These are phyloP conservation scores for Teratosphaeria epicoccoides DNA, from an alignment of 2,329 filamentous ascomycete genomes.

Conservation along the genomic window DNA sequence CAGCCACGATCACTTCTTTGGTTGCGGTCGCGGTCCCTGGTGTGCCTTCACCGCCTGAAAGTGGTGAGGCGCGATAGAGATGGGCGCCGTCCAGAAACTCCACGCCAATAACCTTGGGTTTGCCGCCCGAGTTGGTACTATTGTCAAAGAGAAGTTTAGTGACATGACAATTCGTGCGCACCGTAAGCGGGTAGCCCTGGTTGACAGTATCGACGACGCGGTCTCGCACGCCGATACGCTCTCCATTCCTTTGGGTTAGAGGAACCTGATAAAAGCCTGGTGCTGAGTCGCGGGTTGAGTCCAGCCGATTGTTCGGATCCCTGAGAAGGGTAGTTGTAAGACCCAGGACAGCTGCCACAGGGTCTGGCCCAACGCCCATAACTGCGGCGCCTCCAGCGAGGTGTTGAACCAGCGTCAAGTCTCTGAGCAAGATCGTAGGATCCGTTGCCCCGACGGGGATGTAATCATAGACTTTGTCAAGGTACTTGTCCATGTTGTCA, in stretches of 20 bases:
- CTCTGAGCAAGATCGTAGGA: conserved; percentile 12
- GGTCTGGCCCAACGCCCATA: conserved; percentile 20
- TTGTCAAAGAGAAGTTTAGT: conserved; percentile 53
- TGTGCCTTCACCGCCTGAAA: conserved; percentile 24
- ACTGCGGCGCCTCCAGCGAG: conserved; percentile 13
- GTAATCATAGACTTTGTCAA: conserved; percentile 27
- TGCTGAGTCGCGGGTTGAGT: conserved; percentile 35
- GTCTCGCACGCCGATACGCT: conserved; percentile 48
- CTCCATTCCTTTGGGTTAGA: conserved; percentile 36
- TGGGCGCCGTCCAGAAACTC: conserved; percentile 30
- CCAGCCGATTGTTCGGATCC: conserved; percentile 29
- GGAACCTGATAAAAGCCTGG: conserved; percentile 49
- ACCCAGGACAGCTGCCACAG: conserved; percentile 32
- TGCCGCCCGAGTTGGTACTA: conserved; percentile 37
- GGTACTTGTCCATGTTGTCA: conserved; percentile 48
- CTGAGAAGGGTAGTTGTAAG: conserved; percentile 37
- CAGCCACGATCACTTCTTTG: conserved; percentile 35
- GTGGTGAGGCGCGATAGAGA: conserved; percentile 30
- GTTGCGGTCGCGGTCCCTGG: conserved; percentile 31
- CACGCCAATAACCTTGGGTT: conserved; percentile 35
- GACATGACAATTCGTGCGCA: conserved; percentile 50
- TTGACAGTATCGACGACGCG: conserved; percentile 41
- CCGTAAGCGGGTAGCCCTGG: conserved; percentile 45
- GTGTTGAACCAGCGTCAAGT: conserved; percentile 12
- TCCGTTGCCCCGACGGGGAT: conserved; percentile 14